Conservation (phyloP, 768 basidiomycete species). For the Naganishia vishniacii region DNA sequence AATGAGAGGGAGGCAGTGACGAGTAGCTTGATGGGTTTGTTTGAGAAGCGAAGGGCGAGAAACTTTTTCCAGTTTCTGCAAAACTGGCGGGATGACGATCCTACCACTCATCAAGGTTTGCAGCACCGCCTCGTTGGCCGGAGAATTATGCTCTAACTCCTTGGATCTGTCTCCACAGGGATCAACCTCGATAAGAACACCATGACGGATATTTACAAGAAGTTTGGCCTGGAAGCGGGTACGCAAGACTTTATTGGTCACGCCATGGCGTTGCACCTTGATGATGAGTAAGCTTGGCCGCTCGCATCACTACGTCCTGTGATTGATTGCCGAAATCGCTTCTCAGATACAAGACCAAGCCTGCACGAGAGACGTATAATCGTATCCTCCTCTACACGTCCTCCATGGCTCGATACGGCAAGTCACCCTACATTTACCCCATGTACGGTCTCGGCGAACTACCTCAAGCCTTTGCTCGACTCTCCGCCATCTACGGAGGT, state of each 20-base stretch:
- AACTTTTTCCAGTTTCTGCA: conserved; percentile 98
- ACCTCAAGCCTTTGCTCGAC: conserved; percentile 94
- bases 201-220: conserved; percentile 92
- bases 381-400: conserved; percentile 95
- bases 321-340: neutral
- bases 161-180: conserved; percentile 58
- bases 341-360: conserved; percentile 80
- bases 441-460: conserved; percentile 98
- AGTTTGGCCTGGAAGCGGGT: conserved; percentile 92
- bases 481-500: conserved; percentile 96
- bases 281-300: conserved; percentile 76
- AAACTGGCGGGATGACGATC: conserved; percentile 89
- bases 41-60: conserved; percentile 96
- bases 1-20: conserved; percentile 95
- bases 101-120: conserved; percentile 89
- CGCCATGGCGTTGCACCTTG: conserved; percentile 96
- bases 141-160: too few species aligned
- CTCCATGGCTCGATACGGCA: conserved; percentile 98
- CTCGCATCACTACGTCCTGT: neutral
- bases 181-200: conserved; percentile 80
- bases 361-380: conserved; percentile 82
- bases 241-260: conserved; percentile 99
- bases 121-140: neutral
- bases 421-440: conserved; percentile 99
- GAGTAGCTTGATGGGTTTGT: conserved; percentile 96